Evolutionary conservation across 148 eudicot species (phyloP).

Genomic region (Nepenthes mirabilis): DNA sequence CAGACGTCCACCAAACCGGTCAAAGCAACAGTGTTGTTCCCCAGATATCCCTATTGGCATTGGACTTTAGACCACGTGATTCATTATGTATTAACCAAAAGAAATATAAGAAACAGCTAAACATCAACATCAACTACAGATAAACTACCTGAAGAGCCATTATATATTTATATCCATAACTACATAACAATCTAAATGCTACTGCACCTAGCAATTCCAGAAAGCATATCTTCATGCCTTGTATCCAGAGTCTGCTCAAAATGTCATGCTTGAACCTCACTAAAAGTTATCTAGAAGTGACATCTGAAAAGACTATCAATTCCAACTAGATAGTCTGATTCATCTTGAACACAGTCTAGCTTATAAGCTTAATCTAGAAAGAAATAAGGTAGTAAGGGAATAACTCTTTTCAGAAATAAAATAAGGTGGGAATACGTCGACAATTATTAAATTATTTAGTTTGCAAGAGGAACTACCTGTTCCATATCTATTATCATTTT

Average conservation of each 20-base stretch:
- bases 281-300: too few relatives aligned
- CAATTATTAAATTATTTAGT: too few relatives aligned
- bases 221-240: slow-evolving; percentile 58
- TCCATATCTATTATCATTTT: too few relatives aligned
- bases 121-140: neutral
- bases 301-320: too few relatives aligned
- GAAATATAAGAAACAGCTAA: neutral
- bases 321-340: too few relatives aligned
- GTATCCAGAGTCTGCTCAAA: slow-evolving; percentile 53
- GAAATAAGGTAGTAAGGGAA: too few relatives aligned
- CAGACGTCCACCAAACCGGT: slow-evolving; percentile 30
- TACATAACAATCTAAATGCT: slow-evolving; percentile 65
- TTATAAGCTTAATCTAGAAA: too few relatives aligned
- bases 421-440: too few relatives aligned
- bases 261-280: too few relatives aligned
- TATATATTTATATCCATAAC: slow-evolving; percentile 38
- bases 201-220: slow-evolving; percentile 46
- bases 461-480: too few relatives aligned
- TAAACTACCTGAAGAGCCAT: slow-evolving; percentile 59
- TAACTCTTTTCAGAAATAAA: too few relatives aligned
- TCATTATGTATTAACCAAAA: neutral
- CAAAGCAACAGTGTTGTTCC: slow-evolving; percentile 18
- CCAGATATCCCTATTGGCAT: slow-evolving; percentile 26
- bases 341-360: too few relatives aligned
- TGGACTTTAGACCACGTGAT: slow-evolving; percentile 10